A percentile compares a stretch with the other conserved stretches of the same genome.
Evolutionary conservation across 2,329 filamentous ascomycete genomes (phyloP).

Genomic region (Cadophora malorum): DNA sequence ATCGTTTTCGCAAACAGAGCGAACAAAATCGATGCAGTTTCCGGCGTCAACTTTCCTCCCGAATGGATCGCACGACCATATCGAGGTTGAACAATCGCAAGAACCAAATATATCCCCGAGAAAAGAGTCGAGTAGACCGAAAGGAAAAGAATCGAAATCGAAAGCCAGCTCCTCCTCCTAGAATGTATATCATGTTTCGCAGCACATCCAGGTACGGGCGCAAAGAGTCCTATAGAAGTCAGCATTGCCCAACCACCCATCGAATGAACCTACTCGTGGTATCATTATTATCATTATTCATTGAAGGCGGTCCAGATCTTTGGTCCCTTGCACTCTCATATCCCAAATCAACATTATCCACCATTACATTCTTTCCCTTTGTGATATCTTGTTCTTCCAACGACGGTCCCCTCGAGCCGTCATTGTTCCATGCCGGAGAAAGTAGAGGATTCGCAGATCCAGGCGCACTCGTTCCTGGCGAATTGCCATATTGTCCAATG

Average conservation of each 20-base stretch:
- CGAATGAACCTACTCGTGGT: constrained; percentile 19
- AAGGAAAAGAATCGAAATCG: constrained; percentile 52
- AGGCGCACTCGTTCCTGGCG: constrained; percentile 15
- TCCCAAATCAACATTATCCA: constrained; percentile 25
- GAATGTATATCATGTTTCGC: constrained; percentile 40
- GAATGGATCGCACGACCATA: constrained; percentile 65
- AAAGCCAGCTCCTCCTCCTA: constrained; percentile 52
- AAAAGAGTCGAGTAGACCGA: constrained; percentile 69
- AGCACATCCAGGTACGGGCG: constrained; percentile 28
- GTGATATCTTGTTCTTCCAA: constrained; percentile 24
- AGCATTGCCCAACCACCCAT: background rate
- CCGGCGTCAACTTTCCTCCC: constrained; percentile 59
- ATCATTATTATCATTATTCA: constrained; percentile 31
- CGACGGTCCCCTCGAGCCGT: constrained; percentile 9
- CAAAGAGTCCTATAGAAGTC: constrained; percentile 24
- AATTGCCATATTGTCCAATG: background rate
- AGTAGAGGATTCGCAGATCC: constrained; percentile 27
- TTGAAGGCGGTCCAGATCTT: constrained; percentile 7
- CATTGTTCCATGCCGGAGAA: constrained; percentile 26
- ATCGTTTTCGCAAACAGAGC: constrained; percentile 77
- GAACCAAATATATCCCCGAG: constrained; percentile 69
- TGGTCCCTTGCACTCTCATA: constrained; percentile 20
- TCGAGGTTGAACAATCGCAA: constrained; percentile 66
- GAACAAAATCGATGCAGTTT: constrained; percentile 71
- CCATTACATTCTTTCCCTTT: constrained; percentile 28